Evolutionary conservation across 2,329 filamentous ascomycete species (phyloP).

Genomic region (Zasmidium angulare): DNA sequence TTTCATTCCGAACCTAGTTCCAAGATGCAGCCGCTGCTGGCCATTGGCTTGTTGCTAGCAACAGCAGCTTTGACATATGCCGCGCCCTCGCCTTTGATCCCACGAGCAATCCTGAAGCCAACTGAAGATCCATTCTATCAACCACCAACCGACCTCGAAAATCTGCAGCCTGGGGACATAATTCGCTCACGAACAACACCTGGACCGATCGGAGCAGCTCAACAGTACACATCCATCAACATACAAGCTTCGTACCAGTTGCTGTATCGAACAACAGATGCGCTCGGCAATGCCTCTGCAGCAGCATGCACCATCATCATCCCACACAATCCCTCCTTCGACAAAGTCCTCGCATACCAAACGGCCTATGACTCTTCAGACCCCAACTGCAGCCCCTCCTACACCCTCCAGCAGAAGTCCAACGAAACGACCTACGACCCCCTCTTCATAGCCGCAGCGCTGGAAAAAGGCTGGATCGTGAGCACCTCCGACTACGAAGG

Average conservation of each 20-base stretch:
- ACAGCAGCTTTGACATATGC: not conserved
- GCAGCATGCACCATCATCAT: slow-evolving; percentile 18
- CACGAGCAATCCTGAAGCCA: not conserved
- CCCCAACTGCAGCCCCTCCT: slow-evolving; percentile 41
- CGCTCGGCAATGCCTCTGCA: slow-evolving; percentile 8
- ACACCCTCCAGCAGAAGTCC: slow-evolving; percentile 19
- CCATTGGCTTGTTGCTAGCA: not conserved
- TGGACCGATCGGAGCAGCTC: not conserved
- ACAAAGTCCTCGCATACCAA: slow-evolving; percentile 18
- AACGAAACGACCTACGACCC: slow-evolving; percentile 9
- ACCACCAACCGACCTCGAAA: slow-evolving; percentile 1
- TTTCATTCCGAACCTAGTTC: not conserved
- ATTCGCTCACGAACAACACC: not conserved
- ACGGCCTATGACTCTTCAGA: slow-evolving; percentile 35
- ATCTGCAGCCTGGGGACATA: not conserved
- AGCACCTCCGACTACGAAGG: slow-evolving; percentile 30
- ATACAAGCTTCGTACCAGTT: slow-evolving; percentile 15
- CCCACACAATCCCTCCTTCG: slow-evolving; percentile 10
- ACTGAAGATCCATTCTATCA: slow-evolving; percentile 10
- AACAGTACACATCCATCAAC: not conserved
- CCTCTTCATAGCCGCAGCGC: slow-evolving; percentile 14
- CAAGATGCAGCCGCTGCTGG: not conserved
- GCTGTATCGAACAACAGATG: slow-evolving; percentile 20
- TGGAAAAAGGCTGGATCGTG: slow-evolving; percentile 27
- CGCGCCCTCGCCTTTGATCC: not conserved